phyloP scores from a whole-genome alignment of 495 filamentous ascomycete species.

The Aspergillus incahuasiensis region DNA sequence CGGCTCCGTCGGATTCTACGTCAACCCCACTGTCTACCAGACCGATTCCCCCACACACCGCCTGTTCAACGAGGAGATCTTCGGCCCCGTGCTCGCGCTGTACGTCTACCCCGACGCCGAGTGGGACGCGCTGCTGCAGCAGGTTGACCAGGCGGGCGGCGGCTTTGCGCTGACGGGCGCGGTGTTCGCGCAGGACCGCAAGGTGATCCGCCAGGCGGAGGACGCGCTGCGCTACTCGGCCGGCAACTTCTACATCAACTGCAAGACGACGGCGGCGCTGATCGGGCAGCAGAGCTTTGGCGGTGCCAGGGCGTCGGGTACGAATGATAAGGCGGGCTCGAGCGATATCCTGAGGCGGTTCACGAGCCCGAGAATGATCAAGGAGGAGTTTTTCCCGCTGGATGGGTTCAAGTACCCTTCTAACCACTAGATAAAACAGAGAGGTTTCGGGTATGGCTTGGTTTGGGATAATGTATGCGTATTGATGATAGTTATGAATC shows the following conservation, averaged over 20 bases:
- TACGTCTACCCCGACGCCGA: constrained; percentile 70
- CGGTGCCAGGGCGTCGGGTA: constrained; percentile 69
- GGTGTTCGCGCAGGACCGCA: constrained; percentile 68
- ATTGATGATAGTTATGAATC: too few species aligned
- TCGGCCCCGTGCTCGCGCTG: constrained; percentile 66
- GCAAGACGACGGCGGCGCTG: constrained; percentile 77
- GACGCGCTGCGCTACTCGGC: constrained; percentile 69
- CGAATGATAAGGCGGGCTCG: constrained; percentile 80
- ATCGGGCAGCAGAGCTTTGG: constrained; percentile 83
- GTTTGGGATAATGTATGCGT: too few species aligned
- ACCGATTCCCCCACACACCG: constrained; percentile 56
- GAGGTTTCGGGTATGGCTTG: background rate
- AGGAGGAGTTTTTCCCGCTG: constrained; percentile 68
- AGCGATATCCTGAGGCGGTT: constrained; percentile 62
- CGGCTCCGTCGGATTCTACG: constrained; percentile 61
- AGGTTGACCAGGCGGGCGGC: constrained; percentile 52
- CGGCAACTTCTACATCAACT: constrained; percentile 87
- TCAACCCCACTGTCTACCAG: constrained; percentile 69
- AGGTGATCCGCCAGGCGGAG: constrained; percentile 64
- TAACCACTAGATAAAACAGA: constrained; percentile 37
- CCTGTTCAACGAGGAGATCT: constrained; percentile 66
- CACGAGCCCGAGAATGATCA: constrained; percentile 67
- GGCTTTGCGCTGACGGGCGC: constrained; percentile 74
- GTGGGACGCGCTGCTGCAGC: constrained; percentile 48
- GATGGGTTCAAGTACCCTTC: constrained; percentile 64